A percentile compares a stretch with the other conserved stretches of the same genome.
phyloP scores from a whole-genome alignment of 2,329 filamentous ascomycete species.

The Teratosphaeriaceae sp. region DNA sequence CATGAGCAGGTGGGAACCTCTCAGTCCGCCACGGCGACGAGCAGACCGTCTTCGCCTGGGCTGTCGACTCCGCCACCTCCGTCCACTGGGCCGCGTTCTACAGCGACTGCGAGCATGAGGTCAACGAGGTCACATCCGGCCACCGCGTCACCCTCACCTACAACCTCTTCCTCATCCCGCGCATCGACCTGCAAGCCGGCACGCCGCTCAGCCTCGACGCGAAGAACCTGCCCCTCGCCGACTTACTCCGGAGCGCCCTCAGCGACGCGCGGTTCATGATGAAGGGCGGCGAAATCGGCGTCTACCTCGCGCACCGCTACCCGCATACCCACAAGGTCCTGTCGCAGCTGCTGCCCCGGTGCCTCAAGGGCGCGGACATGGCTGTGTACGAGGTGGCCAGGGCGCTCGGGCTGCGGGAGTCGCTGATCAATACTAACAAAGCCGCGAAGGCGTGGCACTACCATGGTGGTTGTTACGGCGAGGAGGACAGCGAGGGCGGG shows the following conservation, averaged over 20 bases:
- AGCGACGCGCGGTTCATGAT: slow-evolving; percentile 31
- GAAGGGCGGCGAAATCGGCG: slow-evolving; percentile 14
- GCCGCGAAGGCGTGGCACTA: background rate
- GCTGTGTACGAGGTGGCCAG: slow-evolving; percentile 15
- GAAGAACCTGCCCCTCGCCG: slow-evolving; percentile 31
- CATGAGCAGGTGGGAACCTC: slow-evolving; percentile 32
- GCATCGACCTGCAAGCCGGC: slow-evolving; percentile 27
- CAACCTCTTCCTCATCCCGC: slow-evolving; percentile 45
- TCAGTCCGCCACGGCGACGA: slow-evolving; percentile 37
- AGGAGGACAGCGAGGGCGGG: background rate
- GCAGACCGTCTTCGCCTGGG: slow-evolving; percentile 38
- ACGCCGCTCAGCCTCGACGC: slow-evolving; percentile 25
- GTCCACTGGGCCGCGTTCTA: slow-evolving; percentile 49
- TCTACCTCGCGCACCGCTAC: slow-evolving; percentile 19
- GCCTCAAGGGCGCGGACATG: slow-evolving; percentile 24
- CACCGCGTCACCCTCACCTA: slow-evolving; percentile 55
- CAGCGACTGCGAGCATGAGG: slow-evolving; percentile 48
- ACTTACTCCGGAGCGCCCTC: slow-evolving; percentile 28
- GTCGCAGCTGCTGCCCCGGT: slow-evolving; percentile 14
- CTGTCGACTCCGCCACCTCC: slow-evolving; percentile 2
- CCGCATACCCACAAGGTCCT: slow-evolving; percentile 14
- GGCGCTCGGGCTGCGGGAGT: slow-evolving; percentile 8
- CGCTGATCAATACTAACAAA: background rate
- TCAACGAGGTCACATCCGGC: slow-evolving; percentile 44
- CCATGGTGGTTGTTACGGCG: background rate